Evolutionary conservation across 208 protist genomes (phyloP).

Genomic region (Vickermania spadyakhi): DNA sequence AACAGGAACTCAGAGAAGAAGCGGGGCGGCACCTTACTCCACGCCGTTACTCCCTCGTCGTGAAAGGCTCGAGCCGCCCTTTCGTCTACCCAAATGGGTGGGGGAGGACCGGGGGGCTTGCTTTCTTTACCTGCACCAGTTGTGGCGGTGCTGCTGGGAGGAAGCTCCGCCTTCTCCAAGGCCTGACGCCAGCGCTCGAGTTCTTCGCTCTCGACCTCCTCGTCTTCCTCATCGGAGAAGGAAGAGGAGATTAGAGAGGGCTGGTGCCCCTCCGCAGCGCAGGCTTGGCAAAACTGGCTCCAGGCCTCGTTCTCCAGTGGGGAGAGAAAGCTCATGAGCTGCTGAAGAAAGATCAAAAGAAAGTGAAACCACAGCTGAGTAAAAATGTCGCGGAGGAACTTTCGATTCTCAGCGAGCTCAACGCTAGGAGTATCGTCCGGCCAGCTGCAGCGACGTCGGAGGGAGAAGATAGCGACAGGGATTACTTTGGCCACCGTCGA

Average conservation of each 20-base stretch:
- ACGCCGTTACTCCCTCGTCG: conserved; percentile 7
- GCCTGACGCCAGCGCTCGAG: background rate
- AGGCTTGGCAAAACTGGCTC: background rate
- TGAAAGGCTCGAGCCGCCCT: background rate
- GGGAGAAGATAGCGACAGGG: conserved; percentile 15
- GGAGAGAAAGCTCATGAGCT: conserved; percentile 13
- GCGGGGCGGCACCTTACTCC: conserved; percentile 21
- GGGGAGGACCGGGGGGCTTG: too few relatives aligned
- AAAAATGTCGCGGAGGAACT: background rate
- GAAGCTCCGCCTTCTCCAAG: background rate
- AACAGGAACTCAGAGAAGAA: conserved; percentile 39
- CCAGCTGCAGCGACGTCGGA: conserved; percentile 1
- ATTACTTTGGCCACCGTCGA: conserved; percentile 16
- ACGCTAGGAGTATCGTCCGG: background rate
- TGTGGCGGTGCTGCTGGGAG: background rate
- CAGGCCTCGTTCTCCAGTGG: background rate
- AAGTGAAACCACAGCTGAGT: conserved; percentile 44
- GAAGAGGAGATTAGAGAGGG: background rate
- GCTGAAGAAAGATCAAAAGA: conserved; percentile 61
- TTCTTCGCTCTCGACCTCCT: background rate
- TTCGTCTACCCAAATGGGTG: background rate
- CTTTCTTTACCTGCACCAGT: too few relatives aligned
- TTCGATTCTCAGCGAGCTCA: background rate
- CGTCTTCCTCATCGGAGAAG: background rate
- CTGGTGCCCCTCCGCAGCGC: background rate